Evolutionary conservation across 139 green algal species (phyloP), one percentile per base, ranked within the genome.

Genomic region (Zygnema circumcarinatum): DNA sequence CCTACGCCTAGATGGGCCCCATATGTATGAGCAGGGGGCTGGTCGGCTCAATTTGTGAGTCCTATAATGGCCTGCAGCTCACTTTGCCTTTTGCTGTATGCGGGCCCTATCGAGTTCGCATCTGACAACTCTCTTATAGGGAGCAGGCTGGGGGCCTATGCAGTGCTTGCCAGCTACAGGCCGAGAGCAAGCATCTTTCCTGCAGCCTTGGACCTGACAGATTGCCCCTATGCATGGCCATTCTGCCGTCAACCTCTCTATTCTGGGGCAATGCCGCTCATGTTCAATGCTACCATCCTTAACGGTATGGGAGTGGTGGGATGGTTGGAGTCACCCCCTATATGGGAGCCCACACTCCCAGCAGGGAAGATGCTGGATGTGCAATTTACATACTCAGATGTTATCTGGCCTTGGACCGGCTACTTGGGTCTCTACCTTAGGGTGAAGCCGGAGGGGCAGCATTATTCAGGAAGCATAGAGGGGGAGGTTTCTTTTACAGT

Each of bases 181-280:
- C 96, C 97, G 0, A 92, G 96, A 7, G 96, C 96, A 1, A 97
- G 94, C 0, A 76, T 98, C 2, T 88, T 97, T 29, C 97, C 97
- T 3, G 56, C 89, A 1, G 79, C 36, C 22, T 91, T 99, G 11
- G 92, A 98, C 94, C 85, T 98, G 21, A 96, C 94, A 0, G 92
- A 97, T 80, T 98, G 96, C 92, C 95, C 96, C 54, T 99, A 98
- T 93, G 94, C 95, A 90, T 99, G 97, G 97, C 97, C 97, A 36
- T 96, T 95, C 92, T 99, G 97, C 92, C 88, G 82, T 36, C 94
- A 97, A 92, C 92, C 94, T 31, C 33, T 94, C 21, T 94, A 94
- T 56, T 73, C 85, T 25, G 54, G 21, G 21, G 83, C 67, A 40
- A 94, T 98, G 92, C 97, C 97, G 0, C 33, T 97, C 42, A 95